Evolutionary conservation across 208 protist species (phyloP), one percentile per base, ranked within the genome.

Genomic region (Hexamita inflata): DNA sequence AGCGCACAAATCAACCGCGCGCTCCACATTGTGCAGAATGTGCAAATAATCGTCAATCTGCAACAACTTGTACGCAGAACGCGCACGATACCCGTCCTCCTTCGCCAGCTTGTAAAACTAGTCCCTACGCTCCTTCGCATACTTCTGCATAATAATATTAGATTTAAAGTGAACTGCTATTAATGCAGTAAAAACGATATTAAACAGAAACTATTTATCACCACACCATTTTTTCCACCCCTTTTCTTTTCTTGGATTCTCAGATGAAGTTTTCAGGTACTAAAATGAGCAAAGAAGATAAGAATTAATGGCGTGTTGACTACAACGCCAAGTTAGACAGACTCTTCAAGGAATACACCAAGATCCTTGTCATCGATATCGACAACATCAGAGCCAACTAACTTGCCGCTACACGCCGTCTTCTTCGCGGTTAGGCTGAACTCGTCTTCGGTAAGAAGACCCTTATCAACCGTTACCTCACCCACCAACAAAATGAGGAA

Each of bases 51-150:
- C 92, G 76, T 98, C 90, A 9, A 99, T 87, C 78, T 99, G 94
- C 0, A 99, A 86, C 7, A 99, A 87, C 82, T 99, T 99, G 86
- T 96, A 99, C 9, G 97, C 96, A 61, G 91, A 96, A 41, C 97
- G 87, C 2, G 96, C 95, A 26, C 96, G 86, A 45, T 76, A 89
- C n/a, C 86, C 85, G 73, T 98, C 92, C 81, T 98, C 94, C 82
- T 99, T 99, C 9, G 96, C 96, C 65, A 95, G 94, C 77, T 95
- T 90, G 86, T 99, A 99, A 83, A 94, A 99, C 26, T 97, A 93
- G 80, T 99, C 96, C 38, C 94, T 85, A 83, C 95, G 95, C 80
- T 97, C 92, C 79, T 95, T 96, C 13, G 29, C 11, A 35, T 35
- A 15, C 1, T 13, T 38, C 68, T 32, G 35, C 35, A 40, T 29